phyloP scores from a whole-genome alignment of 768 basidiomycete genomes.

The Mycena vitilis region DNA sequence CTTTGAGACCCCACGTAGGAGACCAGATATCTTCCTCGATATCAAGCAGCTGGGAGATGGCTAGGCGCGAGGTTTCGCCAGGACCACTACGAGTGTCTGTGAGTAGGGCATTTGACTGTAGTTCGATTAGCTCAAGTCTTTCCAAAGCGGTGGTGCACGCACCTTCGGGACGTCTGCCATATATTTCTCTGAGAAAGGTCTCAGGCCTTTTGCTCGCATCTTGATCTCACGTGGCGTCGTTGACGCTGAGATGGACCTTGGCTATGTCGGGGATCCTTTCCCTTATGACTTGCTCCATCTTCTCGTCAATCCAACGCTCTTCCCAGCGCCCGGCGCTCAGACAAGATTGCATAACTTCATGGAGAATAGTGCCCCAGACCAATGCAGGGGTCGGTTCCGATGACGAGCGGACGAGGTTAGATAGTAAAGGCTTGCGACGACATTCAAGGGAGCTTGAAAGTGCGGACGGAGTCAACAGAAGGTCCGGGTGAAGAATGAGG shows the following conservation, averaged over 20 bases:
- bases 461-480: slow-evolving; percentile 90
- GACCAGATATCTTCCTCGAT: slow-evolving; percentile 99
- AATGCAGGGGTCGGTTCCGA: slow-evolving; percentile 74
- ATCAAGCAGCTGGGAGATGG: slow-evolving; percentile 82
- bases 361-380: slow-evolving; percentile 94
- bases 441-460: slow-evolving; percentile 88
- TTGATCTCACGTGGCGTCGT: slow-evolving; percentile 76
- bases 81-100: slow-evolving; percentile 71
- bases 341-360: slow-evolving; percentile 90
- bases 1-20: slow-evolving; percentile 93
- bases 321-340: slow-evolving; percentile 75
- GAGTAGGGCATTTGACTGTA: slow-evolving; percentile 72
- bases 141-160: slow-evolving; percentile 1
- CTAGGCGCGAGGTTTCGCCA: slow-evolving; percentile 66
- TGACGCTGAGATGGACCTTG: slow-evolving; percentile 65
- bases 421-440: slow-evolving; percentile 86
- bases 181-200: slow-evolving; percentile 74
- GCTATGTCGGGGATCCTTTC: slow-evolving; percentile 71
- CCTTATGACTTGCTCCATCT: slow-evolving; percentile 67
- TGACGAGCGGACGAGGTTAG: slow-evolving; percentile 66
- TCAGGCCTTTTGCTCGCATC: slow-evolving; percentile 71
- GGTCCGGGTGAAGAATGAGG: slow-evolving; percentile 91
- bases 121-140: neutral
- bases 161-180: slow-evolving; percentile 76
- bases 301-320: slow-evolving; percentile 67